phyloP scores from a whole-genome alignment of 192 early-diverging fungal species.

The Umbelopsis sp. region DNA sequence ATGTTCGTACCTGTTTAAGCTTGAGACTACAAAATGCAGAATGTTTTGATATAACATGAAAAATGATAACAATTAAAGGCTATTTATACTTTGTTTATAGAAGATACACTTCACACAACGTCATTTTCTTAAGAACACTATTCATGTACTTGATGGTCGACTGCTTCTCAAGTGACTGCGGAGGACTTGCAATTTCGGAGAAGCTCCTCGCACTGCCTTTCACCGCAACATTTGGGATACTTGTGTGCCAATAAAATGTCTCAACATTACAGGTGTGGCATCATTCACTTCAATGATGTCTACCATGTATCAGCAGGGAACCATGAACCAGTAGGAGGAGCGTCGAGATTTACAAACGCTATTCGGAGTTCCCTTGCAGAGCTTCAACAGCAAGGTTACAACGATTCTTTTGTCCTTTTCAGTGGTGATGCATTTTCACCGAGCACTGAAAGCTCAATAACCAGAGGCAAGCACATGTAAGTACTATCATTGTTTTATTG shows the following conservation, averaged over 20 bases:
- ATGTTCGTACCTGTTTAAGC: background rate
- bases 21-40: too few species aligned
- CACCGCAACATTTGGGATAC: background rate
- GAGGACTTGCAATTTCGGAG: too few species aligned
- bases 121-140: too few species aligned
- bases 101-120: too few species aligned
- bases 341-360: constrained; percentile 57
- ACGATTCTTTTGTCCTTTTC: constrained; percentile 57
- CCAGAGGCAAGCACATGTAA: constrained; percentile 66
- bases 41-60: too few species aligned
- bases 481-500: background rate
- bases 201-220: too few species aligned
- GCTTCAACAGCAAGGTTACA: constrained; percentile 29
- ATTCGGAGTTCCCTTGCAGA: constrained; percentile 31
- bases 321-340: constrained; percentile 65
- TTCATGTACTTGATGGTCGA: too few species aligned
- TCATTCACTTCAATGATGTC: constrained; percentile 69
- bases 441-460: constrained; percentile 66
- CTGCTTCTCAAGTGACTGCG: too few species aligned
- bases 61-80: too few species aligned
- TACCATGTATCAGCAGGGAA: constrained; percentile 57
- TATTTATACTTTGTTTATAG: too few species aligned
- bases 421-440: constrained; percentile 72
- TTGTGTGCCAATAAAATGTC: background rate
- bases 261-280: background rate